Evolutionary conservation across 129 eudicot genomes (phyloP).

Genomic region (Heracleum sosnowskyi): DNA sequence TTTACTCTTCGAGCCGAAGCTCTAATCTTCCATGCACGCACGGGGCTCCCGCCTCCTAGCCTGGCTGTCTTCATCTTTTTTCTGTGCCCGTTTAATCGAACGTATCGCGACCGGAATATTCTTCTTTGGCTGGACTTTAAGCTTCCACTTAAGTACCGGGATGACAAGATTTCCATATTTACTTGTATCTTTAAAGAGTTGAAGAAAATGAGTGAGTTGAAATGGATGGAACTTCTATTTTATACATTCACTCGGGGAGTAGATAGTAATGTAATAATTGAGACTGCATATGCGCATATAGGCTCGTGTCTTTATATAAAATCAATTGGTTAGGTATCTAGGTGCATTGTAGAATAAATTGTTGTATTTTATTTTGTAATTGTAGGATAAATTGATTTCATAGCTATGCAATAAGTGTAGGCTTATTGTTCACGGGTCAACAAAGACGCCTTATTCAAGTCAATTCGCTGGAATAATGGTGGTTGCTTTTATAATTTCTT

Average conservation of each 20-base stretch:
- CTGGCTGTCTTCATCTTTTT: slow-evolving; percentile 21
- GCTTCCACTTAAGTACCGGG: background rate
- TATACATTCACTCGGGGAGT: background rate
- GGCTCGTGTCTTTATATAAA: no score
- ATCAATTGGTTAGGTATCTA: background rate
- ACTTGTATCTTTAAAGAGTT: background rate
- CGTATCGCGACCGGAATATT: background rate
- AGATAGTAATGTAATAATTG: background rate
- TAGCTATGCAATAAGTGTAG: background rate
- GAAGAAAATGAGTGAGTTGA: background rate
- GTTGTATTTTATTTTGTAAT: background rate
- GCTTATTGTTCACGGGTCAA: background rate
- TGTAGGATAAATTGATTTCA: background rate
- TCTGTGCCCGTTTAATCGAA: slow-evolving; percentile 12
- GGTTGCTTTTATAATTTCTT: background rate
- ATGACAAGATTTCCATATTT: background rate
- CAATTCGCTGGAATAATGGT: background rate
- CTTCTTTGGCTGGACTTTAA: background rate
- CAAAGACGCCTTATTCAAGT: slow-evolving; percentile 2
- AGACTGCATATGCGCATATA: background rate
- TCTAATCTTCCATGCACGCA: slow-evolving; percentile 46
- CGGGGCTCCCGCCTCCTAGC: slow-evolving; percentile 26
- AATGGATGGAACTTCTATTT: background rate
- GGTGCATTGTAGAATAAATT: background rate
- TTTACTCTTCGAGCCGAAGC: slow-evolving; percentile 24